Base-by-base conservation (phyloP, 768 basidiomycete species). In the Myochromella boudieri region DNA sequence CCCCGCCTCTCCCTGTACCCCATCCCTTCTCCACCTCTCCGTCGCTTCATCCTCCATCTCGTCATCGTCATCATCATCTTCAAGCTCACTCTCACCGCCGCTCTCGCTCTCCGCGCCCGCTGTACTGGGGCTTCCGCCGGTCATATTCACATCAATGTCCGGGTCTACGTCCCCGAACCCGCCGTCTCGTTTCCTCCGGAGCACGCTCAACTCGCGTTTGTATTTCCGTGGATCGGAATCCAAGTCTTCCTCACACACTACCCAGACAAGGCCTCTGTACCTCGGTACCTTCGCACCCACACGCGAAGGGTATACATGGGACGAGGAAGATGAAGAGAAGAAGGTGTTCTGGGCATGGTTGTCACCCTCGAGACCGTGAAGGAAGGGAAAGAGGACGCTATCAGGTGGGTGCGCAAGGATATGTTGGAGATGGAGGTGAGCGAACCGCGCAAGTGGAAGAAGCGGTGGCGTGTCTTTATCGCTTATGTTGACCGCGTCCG, bases 301-400 rank as follows among this genome's bases (percentile, higher is more conserved):
- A 6, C 33, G 14, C 14, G 33, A 34, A 12, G 33, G n/a, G n/a
- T 8, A 14, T 29, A 8, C 14, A 14, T 29, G 28, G 3, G 37
- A 24, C 11, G 53, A 17, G 6, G 56, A 46, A 5, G 65, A 63
- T 8, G 74, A 60, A 9, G 79, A 75, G 61, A 95, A 95, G 74
- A 94, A 94, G 17, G 77, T 73, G 58, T 87, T 90, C 68, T 92
- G 91, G 0, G 84, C 82, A 12, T 78, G 66, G 60, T 91, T 91
- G 48, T 84, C 76, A 53, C 89, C 85, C 58, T 94, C 91, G 50
- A 94, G 74, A 34, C 91, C 89, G 58, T 94, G 92, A 12, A 92
- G 69, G 68, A 93, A 95, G 0, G 92, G 92, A 63, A 95, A 95
- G 47, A 94, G 79, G 55, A 85, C 76, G 31, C 76, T 72, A 68